Percentiles rank a stretch among this genome's conserved stretches.
Evolutionary conservation across 805 yeast genomes (phyloP).

Genomic region (Priceomyces medius): DNA sequence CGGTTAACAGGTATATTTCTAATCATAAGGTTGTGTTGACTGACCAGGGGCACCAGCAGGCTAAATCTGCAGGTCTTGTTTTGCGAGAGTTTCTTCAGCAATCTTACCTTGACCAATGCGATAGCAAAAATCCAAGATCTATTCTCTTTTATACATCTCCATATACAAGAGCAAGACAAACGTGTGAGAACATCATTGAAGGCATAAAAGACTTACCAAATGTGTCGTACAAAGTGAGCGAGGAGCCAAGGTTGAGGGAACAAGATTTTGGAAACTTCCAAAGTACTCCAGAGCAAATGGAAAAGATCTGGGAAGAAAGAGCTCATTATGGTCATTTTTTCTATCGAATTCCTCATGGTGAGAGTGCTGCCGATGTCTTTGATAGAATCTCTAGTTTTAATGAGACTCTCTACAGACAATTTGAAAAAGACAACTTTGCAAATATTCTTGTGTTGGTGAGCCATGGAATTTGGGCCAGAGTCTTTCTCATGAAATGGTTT

Average conservation of each 20-base stretch:
- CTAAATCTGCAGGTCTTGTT: conserved; percentile 57
- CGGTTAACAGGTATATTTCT: conserved; percentile 73
- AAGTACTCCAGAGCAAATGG: conserved; percentile 72
- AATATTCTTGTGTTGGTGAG: conserved; percentile 80
- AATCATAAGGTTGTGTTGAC: conserved; percentile 82
- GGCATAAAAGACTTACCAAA: conserved; percentile 50
- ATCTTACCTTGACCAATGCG: conserved; percentile 11
- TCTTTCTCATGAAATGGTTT: conserved; percentile 91
- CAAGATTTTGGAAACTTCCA: conserved; percentile 96
- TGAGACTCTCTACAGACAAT: conserved; percentile 81
- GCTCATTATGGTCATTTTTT: conserved; percentile 80
- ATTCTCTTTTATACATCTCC: conserved; percentile 85
- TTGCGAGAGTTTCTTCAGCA: conserved; percentile 38
- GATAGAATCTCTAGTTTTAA: conserved; percentile 89
- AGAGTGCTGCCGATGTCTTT: conserved; percentile 93
- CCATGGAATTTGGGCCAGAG: conserved; percentile 94
- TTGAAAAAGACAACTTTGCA: conserved; percentile 69
- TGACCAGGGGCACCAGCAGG: conserved; percentile 63
- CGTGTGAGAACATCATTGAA: conserved; percentile 66
- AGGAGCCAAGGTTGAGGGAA: conserved; percentile 90
- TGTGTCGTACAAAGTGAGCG: conserved; percentile 55
- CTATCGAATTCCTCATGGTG: conserved; percentile 89
- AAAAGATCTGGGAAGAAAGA: conserved; percentile 76
- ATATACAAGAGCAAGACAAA: conserved; percentile 78
- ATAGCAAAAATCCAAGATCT: conserved; percentile 24